These are phyloP conservation scores for Jaapia argillacea DNA, from an alignment of 768 basidiomycete species.

Conservation along the genomic window DNA sequence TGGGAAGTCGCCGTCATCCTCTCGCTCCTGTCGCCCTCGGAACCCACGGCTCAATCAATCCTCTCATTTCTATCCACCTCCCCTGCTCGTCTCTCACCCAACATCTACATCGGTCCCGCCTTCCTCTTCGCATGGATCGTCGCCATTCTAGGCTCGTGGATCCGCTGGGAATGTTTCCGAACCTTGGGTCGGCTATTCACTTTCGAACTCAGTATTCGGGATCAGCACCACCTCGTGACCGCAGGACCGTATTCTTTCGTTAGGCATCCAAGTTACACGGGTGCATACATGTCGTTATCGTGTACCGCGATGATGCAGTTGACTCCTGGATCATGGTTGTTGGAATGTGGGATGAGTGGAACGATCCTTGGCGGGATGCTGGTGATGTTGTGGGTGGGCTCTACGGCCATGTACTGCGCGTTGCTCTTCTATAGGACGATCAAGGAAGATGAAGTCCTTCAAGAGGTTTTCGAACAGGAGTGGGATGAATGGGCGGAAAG, in stretches of 20 bases:
- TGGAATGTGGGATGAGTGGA: neutral
- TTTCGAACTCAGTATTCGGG: neutral
- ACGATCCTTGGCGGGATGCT: neutral
- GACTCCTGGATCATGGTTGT: slow-evolving; percentile 3
- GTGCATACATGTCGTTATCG: neutral
- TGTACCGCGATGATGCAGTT: slow-evolving; percentile 2
- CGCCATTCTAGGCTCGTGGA: neutral
- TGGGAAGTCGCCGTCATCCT: neutral
- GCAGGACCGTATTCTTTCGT: slow-evolving; percentile 15
- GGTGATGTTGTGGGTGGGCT: neutral
- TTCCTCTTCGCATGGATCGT: neutral
- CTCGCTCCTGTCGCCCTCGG: neutral
- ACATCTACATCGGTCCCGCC: neutral
- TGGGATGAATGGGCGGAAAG: slow-evolving; percentile 9
- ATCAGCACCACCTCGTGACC: slow-evolving; percentile 8
- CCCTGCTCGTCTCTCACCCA: neutral
- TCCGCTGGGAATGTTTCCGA: neutral
- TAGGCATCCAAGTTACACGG: slow-evolving; percentile 14
- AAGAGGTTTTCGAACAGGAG: slow-evolving; percentile 7
- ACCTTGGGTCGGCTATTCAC: neutral
- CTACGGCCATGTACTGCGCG: neutral
- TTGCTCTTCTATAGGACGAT: slow-evolving; percentile 4
- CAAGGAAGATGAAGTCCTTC: slow-evolving; percentile 9
- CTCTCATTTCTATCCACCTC: neutral
- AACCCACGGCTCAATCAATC: neutral